Evolutionary conservation across 176 grass and related monocot species (phyloP).

Genomic region (Elymus sibiricus): DNA sequence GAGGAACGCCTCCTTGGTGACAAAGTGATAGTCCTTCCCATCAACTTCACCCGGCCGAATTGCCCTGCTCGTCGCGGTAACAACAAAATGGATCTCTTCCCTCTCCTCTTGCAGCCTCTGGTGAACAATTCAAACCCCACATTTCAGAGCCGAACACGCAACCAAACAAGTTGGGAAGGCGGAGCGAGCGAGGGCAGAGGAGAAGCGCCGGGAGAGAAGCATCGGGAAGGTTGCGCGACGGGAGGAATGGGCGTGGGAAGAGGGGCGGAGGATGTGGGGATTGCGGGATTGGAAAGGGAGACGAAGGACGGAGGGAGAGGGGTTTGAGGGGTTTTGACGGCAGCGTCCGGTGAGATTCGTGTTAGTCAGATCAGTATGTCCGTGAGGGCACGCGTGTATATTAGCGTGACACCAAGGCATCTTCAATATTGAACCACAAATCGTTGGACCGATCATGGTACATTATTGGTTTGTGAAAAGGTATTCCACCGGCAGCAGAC

Average conservation of each 20-base stretch:
- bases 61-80: slow-evolving; percentile 71
- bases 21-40: slow-evolving; percentile 92
- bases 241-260: background rate
- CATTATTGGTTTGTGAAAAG: too few relatives aligned
- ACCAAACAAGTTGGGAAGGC: slow-evolving; percentile 17
- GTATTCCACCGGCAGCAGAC: too few relatives aligned
- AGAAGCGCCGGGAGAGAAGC: slow-evolving; percentile 60
- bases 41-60: slow-evolving; percentile 76
- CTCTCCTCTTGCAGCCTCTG: slow-evolving; percentile 84
- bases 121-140: background rate
- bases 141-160: slow-evolving; percentile 3
- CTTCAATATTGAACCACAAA: too few relatives aligned
- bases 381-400: too few relatives aligned
- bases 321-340: slow-evolving; percentile 22
- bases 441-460: too few relatives aligned
- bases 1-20: slow-evolving; percentile 86
- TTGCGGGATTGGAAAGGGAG: slow-evolving; percentile 14
- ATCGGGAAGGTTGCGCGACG: slow-evolving; percentile 34
- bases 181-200: slow-evolving; percentile 41
- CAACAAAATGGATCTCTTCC: slow-evolving; percentile 78
- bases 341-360: too few relatives aligned
- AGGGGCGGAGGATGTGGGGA: background rate
- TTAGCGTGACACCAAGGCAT: too few relatives aligned
- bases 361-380: too few relatives aligned
- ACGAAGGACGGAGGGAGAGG: background rate